Percentiles rank a stretch among this genome's conserved stretches.
Evolutionary conservation across 495 filamentous ascomycete species (phyloP).

Genomic region (Collariella sp.): DNA sequence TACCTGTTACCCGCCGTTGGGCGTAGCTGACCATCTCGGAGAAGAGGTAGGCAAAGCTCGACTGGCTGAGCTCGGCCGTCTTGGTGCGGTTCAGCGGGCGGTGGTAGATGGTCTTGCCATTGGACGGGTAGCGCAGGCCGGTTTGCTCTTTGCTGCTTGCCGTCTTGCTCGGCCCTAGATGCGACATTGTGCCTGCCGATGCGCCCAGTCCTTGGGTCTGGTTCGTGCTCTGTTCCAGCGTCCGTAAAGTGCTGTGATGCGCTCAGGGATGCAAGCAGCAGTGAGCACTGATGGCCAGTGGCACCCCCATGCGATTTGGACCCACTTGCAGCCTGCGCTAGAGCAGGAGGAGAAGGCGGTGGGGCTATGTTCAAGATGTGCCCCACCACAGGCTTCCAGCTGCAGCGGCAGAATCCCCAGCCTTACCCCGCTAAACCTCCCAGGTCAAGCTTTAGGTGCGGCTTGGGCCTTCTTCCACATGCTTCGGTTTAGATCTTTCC

Average conservation of each 20-base stretch:
- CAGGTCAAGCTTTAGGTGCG: background rate
- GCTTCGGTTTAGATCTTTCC: too few relatives aligned
- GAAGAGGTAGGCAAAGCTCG: constrained; percentile 93
- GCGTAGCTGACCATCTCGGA: constrained; percentile 96
- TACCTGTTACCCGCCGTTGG: constrained; percentile 79
- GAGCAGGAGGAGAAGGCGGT: background rate
- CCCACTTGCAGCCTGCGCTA: background rate
- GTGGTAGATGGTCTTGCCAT: constrained; percentile 96
- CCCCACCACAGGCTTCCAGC: background rate
- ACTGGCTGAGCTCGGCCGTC: constrained; percentile 77
- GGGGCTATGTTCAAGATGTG: background rate
- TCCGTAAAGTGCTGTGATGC: too few relatives aligned
- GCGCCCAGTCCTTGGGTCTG: background rate
- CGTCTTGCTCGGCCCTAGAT: constrained; percentile 7
- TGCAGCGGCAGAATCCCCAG: background rate
- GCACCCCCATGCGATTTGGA: background rate
- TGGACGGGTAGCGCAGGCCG: constrained; percentile 87
- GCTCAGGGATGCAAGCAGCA: too few relatives aligned
- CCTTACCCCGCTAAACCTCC: background rate
- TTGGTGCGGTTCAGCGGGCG: constrained; percentile 82
- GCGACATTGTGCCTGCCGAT: constrained; percentile 6
- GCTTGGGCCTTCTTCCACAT: background rate
- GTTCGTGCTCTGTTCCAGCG: too few relatives aligned
- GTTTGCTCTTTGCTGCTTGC: constrained; percentile 11
- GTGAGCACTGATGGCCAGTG: too few relatives aligned